Evolutionary conservation across 306 rosid species (phyloP).

Genomic region (Carpinus fangiana): DNA sequence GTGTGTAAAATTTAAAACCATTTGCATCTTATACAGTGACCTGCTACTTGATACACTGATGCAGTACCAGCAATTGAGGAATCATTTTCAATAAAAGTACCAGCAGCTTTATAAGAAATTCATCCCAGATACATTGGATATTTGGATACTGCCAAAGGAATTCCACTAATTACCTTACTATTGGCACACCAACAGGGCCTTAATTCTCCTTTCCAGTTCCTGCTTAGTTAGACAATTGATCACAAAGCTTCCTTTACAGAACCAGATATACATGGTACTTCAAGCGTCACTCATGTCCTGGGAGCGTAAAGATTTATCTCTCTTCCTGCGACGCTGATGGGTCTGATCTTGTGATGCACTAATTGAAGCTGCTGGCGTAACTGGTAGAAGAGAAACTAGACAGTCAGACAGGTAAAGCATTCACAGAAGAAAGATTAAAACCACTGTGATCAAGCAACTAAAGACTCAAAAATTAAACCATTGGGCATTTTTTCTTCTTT

Average conservation of each 20-base stretch:
- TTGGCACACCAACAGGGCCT: constrained; percentile 15
- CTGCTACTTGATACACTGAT: not conserved
- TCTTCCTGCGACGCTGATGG: constrained; percentile 36
- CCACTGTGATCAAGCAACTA: not conserved
- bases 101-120: not conserved
- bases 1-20: not conserved
- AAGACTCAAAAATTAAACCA: not conserved
- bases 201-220: constrained; percentile 8
- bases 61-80: not conserved
- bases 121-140: not conserved
- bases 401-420: not conserved
- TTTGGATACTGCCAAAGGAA: not conserved
- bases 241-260: not conserved
- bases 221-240: constrained; percentile 11
- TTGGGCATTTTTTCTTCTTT: not conserved
- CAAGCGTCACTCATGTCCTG: constrained; percentile 22
- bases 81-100: not conserved
- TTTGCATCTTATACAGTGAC: not conserved
- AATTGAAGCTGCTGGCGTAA: not conserved
- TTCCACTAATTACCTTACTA: constrained; percentile 14
- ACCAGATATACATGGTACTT: constrained; percentile 11
- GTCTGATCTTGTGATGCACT: constrained; percentile 26
- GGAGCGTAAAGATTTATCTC: not conserved
- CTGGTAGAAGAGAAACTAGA: not conserved
- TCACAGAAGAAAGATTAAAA: not conserved